Conservation (phyloP, 495 filamentous ascomycete genomes). For the Neurospora sublineolata region DNA sequence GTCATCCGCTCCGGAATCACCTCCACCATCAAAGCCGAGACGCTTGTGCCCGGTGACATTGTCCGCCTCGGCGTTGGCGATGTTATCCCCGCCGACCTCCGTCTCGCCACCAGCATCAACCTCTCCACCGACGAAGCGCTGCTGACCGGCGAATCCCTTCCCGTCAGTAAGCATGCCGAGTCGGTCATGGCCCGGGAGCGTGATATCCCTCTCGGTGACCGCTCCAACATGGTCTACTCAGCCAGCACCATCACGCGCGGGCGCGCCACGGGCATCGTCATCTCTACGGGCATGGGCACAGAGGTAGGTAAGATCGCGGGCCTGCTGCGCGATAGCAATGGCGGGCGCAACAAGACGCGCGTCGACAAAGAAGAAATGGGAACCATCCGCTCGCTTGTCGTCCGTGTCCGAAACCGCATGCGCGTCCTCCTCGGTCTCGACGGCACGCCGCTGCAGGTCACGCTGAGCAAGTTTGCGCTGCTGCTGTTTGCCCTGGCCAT, state of each 20-base stretch:
- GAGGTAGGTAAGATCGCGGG: slow-evolving; percentile 74
- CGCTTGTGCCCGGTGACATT: slow-evolving; percentile 70
- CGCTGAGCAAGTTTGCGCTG: slow-evolving; percentile 64
- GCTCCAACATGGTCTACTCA: slow-evolving; percentile 58
- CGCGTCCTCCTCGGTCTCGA: slow-evolving; percentile 47
- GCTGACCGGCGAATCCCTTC: slow-evolving; percentile 60
- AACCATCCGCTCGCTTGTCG: background rate
- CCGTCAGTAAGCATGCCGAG: slow-evolving; percentile 28
- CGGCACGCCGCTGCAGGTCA: slow-evolving; percentile 69
- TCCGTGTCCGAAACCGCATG: slow-evolving; percentile 7
- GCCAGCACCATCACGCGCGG: slow-evolving; percentile 57
- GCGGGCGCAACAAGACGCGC: slow-evolving; percentile 23
- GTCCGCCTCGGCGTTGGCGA: slow-evolving; percentile 70
- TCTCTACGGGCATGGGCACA: slow-evolving; percentile 64
- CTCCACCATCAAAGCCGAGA: slow-evolving; percentile 47
- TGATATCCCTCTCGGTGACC: slow-evolving; percentile 50
- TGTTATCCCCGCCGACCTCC: slow-evolving; percentile 65
- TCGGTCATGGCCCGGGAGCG: slow-evolving; percentile 17
- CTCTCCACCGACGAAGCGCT: slow-evolving; percentile 30
- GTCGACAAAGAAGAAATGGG: slow-evolving; percentile 30
- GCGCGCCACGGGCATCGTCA: slow-evolving; percentile 52
- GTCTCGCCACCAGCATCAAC: slow-evolving; percentile 70
- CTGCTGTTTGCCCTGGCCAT: slow-evolving; percentile 64
- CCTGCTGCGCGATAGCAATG: slow-evolving; percentile 42
- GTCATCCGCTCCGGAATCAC: slow-evolving; percentile 59